phyloP scores from a whole-genome alignment of 2,329 filamentous ascomycete species.

The Tricladium varicosporioides region DNA sequence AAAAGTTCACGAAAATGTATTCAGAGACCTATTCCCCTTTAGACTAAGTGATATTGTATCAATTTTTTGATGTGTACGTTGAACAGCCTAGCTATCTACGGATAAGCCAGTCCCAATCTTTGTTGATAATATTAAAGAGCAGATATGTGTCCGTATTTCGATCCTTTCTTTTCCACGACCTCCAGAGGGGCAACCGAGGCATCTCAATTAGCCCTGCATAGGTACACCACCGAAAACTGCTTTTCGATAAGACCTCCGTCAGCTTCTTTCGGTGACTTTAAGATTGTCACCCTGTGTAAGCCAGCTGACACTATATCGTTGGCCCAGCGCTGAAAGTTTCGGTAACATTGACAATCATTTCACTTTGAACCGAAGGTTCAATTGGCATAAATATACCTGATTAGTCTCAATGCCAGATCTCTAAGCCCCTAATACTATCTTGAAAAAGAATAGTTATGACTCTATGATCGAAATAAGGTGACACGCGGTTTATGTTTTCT shows the following conservation, averaged over 20 bases:
- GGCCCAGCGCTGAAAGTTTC: conserved; percentile 34
- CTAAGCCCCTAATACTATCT: conserved; percentile 43
- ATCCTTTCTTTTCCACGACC: neutral
- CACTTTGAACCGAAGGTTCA: conserved; percentile 12
- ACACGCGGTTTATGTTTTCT: conserved; percentile 12
- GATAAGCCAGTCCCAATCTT: conserved; percentile 7
- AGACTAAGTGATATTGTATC: neutral
- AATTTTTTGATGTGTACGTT: neutral
- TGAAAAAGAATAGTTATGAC: conserved; percentile 46
- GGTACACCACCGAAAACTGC: conserved; percentile 10
- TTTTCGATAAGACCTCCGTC: neutral
- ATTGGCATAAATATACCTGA: conserved; percentile 39
- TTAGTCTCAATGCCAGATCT: conserved; percentile 41
- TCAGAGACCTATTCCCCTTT: neutral
- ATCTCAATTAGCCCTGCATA: conserved; percentile 14
- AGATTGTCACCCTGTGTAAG: conserved; percentile 13
- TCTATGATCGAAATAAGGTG: conserved; percentile 41
- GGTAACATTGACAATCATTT: conserved; percentile 46
- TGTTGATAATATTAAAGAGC: conserved; percentile 15
- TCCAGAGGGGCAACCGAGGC: conserved; percentile 8
- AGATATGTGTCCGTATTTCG: conserved; percentile 11
- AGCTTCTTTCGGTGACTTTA: neutral
- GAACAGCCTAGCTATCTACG: neutral
- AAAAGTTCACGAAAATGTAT: neutral
- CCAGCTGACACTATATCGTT: conserved; percentile 13